phyloP scores from a whole-genome alignment of 345 rosid species.

The Hibiscus syriacus region DNA sequence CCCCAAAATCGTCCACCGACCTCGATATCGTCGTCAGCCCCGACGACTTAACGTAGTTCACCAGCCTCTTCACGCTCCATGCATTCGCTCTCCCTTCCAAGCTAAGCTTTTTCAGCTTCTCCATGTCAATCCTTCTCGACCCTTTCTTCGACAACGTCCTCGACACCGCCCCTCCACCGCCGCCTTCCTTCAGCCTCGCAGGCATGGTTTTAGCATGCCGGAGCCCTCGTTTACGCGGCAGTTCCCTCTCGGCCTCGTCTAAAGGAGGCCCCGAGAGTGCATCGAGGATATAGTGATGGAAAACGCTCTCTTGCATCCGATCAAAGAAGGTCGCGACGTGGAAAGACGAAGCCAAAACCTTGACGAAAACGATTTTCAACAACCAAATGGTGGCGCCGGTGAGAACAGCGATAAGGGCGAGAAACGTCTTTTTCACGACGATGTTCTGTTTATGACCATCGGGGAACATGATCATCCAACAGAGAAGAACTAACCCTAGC shows the following conservation, averaged over 20 bases:
- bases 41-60: constrained; percentile 31
- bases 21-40: constrained; percentile 45
- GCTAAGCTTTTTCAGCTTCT: constrained; percentile 41
- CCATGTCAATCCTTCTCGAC: constrained; percentile 37
- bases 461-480: constrained; percentile 25
- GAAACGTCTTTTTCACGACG: constrained; percentile 23
- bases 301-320: constrained; percentile 55
- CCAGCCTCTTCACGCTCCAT: constrained; percentile 46
- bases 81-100: constrained; percentile 27
- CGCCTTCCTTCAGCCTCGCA: constrained; percentile 13
- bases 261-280: constrained; percentile 41
- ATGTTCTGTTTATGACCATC: constrained; percentile 27
- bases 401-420: constrained; percentile 28
- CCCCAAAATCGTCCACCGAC: constrained; percentile 36
- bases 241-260: constrained; percentile 23
- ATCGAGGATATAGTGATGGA: constrained; percentile 44
- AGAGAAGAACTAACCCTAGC: constrained; percentile 18
- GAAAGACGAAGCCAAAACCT: constrained; percentile 46
- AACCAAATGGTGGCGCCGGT: constrained; percentile 50
- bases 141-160: constrained; percentile 17
- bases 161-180: neutral
- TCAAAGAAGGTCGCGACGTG: constrained; percentile 54
- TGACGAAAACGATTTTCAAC: constrained; percentile 38
- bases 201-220: constrained; percentile 19
- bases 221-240: neutral